Evolutionary conservation across 2,329 filamentous ascomycete genomes (phyloP).

Genomic region (Stagonosporopsis chrysanthemi): DNA sequence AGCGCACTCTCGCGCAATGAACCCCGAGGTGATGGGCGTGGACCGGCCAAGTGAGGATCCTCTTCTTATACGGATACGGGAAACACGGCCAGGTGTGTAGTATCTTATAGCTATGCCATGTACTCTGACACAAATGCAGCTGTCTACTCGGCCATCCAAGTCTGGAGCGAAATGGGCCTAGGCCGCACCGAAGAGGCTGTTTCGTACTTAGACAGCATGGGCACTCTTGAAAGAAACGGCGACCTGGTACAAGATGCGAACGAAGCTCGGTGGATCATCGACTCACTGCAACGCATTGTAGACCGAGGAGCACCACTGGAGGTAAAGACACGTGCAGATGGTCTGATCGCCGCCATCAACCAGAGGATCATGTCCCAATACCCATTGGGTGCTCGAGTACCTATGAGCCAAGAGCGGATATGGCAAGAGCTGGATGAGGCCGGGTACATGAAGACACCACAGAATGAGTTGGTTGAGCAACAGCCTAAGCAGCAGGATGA

Average conservation of each 20-base stretch:
- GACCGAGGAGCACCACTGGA: conserved; percentile 35
- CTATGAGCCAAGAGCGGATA: conserved; percentile 34
- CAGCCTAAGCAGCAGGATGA: conserved; percentile 44
- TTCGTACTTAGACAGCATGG: conserved; percentile 37
- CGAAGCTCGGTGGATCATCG: conserved; percentile 45
- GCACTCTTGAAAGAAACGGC: conserved; percentile 35
- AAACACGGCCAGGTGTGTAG: conserved; percentile 46
- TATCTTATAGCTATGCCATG: conserved; percentile 18
- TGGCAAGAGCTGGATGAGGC: conserved; percentile 42
- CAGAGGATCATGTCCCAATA: conserved; percentile 48
- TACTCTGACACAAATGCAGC: conserved; percentile 32
- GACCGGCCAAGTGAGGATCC: conserved; percentile 40
- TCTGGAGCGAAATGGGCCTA: conserved; percentile 44
- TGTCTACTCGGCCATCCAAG: conserved; percentile 44
- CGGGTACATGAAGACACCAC: conserved; percentile 37
- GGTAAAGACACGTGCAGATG: conserved; percentile 35
- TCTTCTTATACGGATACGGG: conserved; percentile 42
- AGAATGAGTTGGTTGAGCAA: conserved; percentile 25
- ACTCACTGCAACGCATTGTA: conserved; percentile 40
- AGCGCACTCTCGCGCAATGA: conserved; percentile 23
- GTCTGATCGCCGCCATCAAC: conserved; percentile 43
- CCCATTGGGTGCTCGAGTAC: conserved; percentile 33
- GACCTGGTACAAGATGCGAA: conserved; percentile 38
- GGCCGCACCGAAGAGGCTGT: conserved; percentile 36
- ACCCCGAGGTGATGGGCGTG: conserved; percentile 26